phyloP scores from a whole-genome alignment of 2,329 filamentous ascomycete species.

The Aspergillus ruber region DNA sequence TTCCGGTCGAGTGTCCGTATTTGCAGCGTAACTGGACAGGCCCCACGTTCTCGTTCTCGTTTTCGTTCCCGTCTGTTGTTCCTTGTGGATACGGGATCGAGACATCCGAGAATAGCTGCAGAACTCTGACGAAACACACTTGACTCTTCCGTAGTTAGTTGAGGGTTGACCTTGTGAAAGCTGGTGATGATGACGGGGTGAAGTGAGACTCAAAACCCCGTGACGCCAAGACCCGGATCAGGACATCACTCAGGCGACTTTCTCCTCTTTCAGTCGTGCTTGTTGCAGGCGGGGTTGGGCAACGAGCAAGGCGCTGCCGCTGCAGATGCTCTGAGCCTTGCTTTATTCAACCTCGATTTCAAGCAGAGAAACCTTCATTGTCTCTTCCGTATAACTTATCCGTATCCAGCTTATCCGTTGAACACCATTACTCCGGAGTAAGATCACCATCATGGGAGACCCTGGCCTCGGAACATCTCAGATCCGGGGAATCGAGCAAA shows the following conservation, averaged over 20 bases:
- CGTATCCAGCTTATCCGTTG: too few relatives aligned
- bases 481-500: neutral
- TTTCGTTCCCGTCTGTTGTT: too few relatives aligned
- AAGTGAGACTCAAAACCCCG: slow-evolving; percentile 2
- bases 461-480: slow-evolving; percentile 13
- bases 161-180: too few relatives aligned
- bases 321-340: slow-evolving; percentile 3
- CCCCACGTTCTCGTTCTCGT: too few relatives aligned
- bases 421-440: neutral
- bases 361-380: neutral
- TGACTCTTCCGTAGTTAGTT: too few relatives aligned
- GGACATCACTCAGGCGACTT: neutral
- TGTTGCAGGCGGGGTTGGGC: neutral
- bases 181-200: too few relatives aligned
- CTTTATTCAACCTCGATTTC: neutral
- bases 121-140: too few relatives aligned
- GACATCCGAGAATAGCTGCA: too few relatives aligned
- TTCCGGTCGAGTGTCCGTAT: too few relatives aligned
- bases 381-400: too few relatives aligned
- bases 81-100: too few relatives aligned
- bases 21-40: too few relatives aligned
- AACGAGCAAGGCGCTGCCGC: neutral
- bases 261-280: neutral
- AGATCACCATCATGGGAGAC: slow-evolving; percentile 26
- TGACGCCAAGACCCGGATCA: slow-evolving; percentile 12